Base-by-base conservation (phyloP, 2,329 filamentous ascomycete genomes). In the Chalaropsis ovoidea region DNA sequence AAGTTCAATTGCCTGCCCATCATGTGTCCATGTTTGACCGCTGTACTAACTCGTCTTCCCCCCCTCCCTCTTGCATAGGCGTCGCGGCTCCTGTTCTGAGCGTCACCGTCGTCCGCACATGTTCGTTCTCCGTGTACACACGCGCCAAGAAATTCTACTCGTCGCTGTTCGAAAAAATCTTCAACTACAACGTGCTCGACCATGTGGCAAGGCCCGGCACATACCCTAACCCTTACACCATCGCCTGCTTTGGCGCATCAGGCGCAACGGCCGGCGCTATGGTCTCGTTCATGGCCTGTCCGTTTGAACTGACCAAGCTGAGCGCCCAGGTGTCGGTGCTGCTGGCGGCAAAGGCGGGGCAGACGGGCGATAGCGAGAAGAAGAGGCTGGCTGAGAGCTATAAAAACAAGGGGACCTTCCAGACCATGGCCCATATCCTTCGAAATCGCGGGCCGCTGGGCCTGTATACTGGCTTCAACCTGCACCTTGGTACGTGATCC, bases 261-360 rank as follows among this genome's bases (percentile, higher is more conserved):
- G 89, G 90, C 62, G 89, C 88, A 49, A 89, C 86, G 13, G 87
- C 90, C 62, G 90, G 90, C 65, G 90, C 87, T 24, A 82, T 85
- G 68, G 92, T 94, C 65, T 92, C 90, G 8, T 80, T 88, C 62
- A 83, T 94, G 70, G 89, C 90, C 70, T 95, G 90, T 72, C 90
- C 90, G 0, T 95, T 95, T 73, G 90, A 95, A 75, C 81, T 95
- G 74, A 92, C 89, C n/a, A 95, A 95, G 75, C 80, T 94, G 67
- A 92, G 88, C 73, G 89, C 90, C 17, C 90, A 95, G 74, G 87
- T 94, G 22, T 91, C 90, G 1, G 87, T 91, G 11, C 78, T 93
- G 67, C 83, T 92, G 77, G 86, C 87, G 19, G 74, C 76, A 66
- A 73, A 75, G 6, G 74, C 74, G 15, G 71, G 70, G 7, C 70